Conservation (phyloP, 305 asterid genomes). For the Solanum aculeatissimum region DNA sequence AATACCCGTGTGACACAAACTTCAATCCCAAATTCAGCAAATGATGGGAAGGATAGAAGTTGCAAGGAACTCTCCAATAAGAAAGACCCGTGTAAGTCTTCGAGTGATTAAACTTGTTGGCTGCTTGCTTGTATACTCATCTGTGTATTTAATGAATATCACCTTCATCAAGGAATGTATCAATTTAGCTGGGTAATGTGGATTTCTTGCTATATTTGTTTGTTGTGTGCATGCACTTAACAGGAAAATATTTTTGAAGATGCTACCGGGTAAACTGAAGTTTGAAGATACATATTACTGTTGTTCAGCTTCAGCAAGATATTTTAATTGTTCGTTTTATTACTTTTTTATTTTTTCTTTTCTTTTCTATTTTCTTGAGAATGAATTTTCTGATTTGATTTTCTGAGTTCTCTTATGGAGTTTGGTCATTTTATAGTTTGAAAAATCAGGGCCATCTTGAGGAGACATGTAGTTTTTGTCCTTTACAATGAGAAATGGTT, state of each 20-base stretch:
- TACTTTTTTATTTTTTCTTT: not conserved
- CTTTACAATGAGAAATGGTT: not conserved
- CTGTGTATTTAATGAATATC: not conserved
- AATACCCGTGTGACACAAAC: not conserved
- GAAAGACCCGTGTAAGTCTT: not conserved
- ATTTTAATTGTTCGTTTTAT: not conserved
- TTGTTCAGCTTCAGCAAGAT: not conserved
- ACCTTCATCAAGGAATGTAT: not conserved
- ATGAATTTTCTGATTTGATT: not conserved
- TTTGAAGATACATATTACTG: not conserved
- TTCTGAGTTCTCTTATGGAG: not conserved
- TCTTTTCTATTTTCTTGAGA: not conserved
- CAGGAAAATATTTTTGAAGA: not conserved
- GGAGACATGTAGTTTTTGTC: not conserved
- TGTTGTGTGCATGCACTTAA: not conserved
- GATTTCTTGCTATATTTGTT: not conserved
- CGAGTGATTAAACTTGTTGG: not conserved
- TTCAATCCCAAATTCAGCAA: not conserved
- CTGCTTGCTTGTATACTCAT: not conserved
- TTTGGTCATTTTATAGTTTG: not conserved
- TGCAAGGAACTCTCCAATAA: not conserved
- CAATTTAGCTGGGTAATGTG: not conserved
- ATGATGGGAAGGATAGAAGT: not conserved
- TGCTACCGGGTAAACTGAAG: not conserved
- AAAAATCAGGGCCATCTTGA: not conserved